A percentile compares a stretch with the other conserved stretches of the same genome.
Evolutionary conservation across 345 rosid genomes (phyloP).

Genomic region (Salix brachista): DNA sequence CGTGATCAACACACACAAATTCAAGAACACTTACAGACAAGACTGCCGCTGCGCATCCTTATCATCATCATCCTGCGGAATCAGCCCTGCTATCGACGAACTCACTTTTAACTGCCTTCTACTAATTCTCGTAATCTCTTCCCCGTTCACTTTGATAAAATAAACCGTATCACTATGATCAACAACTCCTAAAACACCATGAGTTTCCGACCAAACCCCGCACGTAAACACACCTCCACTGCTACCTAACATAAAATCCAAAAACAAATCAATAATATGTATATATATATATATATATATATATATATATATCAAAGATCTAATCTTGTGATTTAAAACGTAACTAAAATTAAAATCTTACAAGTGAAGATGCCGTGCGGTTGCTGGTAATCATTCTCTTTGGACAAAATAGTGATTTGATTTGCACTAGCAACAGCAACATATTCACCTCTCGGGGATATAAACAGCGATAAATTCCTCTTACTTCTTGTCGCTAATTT

Average conservation of each 20-base stretch:
- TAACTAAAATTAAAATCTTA: slow-evolving; percentile 28
- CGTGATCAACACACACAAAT: not conserved
- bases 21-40: slow-evolving; percentile 51
- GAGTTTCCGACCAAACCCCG: slow-evolving; percentile 87
- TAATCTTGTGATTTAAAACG: not conserved
- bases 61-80: slow-evolving; percentile 50
- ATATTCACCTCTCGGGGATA: slow-evolving; percentile 70
- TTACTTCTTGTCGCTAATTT: slow-evolving; percentile 26
- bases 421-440: slow-evolving; percentile 77
- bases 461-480: slow-evolving; percentile 48
- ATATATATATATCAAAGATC: not conserved
- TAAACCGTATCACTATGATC: slow-evolving; percentile 61
- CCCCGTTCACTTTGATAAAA: slow-evolving; percentile 82
- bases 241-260: slow-evolving; percentile 42
- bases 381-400: slow-evolving; percentile 64
- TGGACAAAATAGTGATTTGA: slow-evolving; percentile 62
- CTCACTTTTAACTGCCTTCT: slow-evolving; percentile 57
- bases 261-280: not conserved
- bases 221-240: slow-evolving; percentile 43
- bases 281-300: not conserved
- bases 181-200: slow-evolving; percentile 71
- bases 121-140: slow-evolving; percentile 60
- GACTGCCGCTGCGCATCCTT: slow-evolving; percentile 41
- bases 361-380: slow-evolving; percentile 62
- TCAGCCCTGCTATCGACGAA: slow-evolving; percentile 58